Percentiles rank a stretch among this genome's conserved stretches.
Conservation (phyloP, 2,329 filamentous ascomycete genomes). For the Lojkania enalia region DNA sequence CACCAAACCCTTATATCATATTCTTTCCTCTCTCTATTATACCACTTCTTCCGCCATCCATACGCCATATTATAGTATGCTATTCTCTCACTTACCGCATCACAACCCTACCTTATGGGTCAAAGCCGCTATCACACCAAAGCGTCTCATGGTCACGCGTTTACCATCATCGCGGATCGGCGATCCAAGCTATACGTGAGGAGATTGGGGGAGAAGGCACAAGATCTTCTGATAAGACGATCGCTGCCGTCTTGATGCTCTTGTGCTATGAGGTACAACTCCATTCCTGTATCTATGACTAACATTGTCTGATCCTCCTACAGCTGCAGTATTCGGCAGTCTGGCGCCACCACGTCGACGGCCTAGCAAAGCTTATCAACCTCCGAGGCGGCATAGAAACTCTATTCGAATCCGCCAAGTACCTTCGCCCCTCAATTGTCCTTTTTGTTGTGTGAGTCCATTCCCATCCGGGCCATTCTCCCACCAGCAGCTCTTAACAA, state of each 20-base stretch:
- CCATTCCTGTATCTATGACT: background rate
- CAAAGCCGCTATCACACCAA: too few species aligned
- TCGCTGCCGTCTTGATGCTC: conserved; percentile 34
- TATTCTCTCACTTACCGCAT: conserved; percentile 28
- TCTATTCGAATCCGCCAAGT: conserved; percentile 17
- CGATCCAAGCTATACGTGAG: conserved; percentile 29
- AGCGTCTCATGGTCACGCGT: conserved; percentile 23
- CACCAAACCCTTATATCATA: conserved; percentile 32
- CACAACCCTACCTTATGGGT: too few species aligned
- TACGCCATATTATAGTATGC: conserved; percentile 34
- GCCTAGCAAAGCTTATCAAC: conserved; percentile 30
- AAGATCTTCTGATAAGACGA: conserved; percentile 27
- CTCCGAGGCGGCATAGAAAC: conserved; percentile 31
- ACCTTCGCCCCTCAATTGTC: conserved; percentile 26
- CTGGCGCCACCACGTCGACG: conserved; percentile 34
- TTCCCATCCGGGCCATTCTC: background rate
- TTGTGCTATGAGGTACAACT: conserved; percentile 35
- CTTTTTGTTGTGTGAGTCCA: conserved; percentile 31
- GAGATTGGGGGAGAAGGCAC: conserved; percentile 30
- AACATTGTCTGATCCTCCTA: background rate
- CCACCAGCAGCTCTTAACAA: background rate
- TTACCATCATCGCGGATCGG: conserved; percentile 33
- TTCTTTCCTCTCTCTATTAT: conserved; percentile 29
- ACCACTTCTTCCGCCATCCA: conserved; percentile 32
- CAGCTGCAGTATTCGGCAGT: conserved; percentile 31